These are phyloP conservation scores for Daldinia sp. DNA, from an alignment of 2,329 filamentous ascomycete species.

Conservation along the genomic window DNA sequence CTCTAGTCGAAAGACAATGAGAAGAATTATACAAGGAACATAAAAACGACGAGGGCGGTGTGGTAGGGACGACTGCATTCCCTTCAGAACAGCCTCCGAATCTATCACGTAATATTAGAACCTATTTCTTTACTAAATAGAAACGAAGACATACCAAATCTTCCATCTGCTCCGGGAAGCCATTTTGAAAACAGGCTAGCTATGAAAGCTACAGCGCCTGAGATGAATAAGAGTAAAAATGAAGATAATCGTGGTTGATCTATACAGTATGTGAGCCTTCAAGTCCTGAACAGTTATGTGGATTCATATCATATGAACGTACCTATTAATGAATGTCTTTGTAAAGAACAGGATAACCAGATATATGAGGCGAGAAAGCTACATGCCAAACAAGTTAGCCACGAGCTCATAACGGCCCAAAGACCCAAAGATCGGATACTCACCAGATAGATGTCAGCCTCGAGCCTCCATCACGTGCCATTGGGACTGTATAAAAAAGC, in stretches of 20 bases:
- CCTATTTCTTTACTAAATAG: neutral
- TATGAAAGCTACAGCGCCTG: constrained; percentile 57
- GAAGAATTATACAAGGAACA: constrained; percentile 58
- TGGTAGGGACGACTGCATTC: constrained; percentile 55
- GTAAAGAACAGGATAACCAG: constrained; percentile 61
- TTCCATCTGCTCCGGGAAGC: constrained; percentile 61
- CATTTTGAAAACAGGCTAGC: constrained; percentile 59
- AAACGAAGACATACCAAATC: constrained; percentile 55
- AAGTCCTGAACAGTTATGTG: neutral
- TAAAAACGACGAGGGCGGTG: constrained; percentile 62
- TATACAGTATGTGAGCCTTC: constrained; percentile 46
- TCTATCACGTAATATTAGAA: constrained; percentile 38
- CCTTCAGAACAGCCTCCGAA: constrained; percentile 53
- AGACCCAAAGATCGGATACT: constrained; percentile 25
- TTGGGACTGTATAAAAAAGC: constrained; percentile 43
- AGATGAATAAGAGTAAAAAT: constrained; percentile 61
- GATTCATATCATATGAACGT: constrained; percentile 22
- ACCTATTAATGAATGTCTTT: constrained; percentile 64
- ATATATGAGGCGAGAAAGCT: constrained; percentile 63
- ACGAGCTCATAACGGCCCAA: constrained; percentile 6
- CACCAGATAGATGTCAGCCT: constrained; percentile 56
- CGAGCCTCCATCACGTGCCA: constrained; percentile 52
- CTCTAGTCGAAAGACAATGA: constrained; percentile 62
- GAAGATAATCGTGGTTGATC: constrained; percentile 64
- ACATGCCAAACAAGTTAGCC: constrained; percentile 19